Evolutionary conservation across 352 stramenopile species (phyloP).

Genomic region (Phytophthora citricola): DNA sequence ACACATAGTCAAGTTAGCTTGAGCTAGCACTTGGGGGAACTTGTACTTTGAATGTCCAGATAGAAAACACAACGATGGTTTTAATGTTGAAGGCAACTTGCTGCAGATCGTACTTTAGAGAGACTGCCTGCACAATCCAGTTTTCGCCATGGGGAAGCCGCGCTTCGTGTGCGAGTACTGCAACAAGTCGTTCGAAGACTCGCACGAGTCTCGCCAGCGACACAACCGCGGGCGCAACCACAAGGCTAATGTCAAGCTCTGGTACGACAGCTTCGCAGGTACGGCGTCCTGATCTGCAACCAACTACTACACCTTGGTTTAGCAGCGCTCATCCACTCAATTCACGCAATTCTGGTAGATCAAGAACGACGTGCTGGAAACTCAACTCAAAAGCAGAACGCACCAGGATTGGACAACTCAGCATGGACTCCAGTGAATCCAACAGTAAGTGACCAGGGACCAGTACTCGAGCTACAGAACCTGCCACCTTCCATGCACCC

Average conservation of each 20-base stretch:
- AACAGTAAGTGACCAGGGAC: slow-evolving; percentile 3
- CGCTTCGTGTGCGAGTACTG: slow-evolving; percentile 83
- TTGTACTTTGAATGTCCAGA: slow-evolving; percentile 5
- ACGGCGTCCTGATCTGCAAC: background rate
- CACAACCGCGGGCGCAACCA: slow-evolving; percentile 77
- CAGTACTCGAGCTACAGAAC: slow-evolving; percentile 19
- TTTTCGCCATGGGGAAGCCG: slow-evolving; percentile 49
- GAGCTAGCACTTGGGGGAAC: slow-evolving; percentile 1
- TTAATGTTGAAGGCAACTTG: slow-evolving; percentile 9
- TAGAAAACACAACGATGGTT: slow-evolving; percentile 7
- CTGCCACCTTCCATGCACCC: slow-evolving; percentile 83
- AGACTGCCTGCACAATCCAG: background rate
- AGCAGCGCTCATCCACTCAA: slow-evolving; percentile 8
- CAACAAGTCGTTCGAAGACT: slow-evolving; percentile 85
- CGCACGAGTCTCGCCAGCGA: slow-evolving; percentile 67
- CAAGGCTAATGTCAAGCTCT: slow-evolving; percentile 86
- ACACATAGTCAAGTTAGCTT: slow-evolving; percentile 51
- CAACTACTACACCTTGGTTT: background rate
- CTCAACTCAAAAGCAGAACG: background rate
- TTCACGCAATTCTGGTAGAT: slow-evolving; percentile 31
- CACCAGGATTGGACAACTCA: background rate
- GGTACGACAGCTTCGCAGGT: slow-evolving; percentile 85
- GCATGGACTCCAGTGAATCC: slow-evolving; percentile 15
- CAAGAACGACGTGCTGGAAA: slow-evolving; percentile 42
- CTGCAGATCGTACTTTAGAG: slow-evolving; percentile 48